These are phyloP conservation scores for Hippophae rhamnoides DNA, from an alignment of 306 rosid species.

Conservation along the genomic window DNA sequence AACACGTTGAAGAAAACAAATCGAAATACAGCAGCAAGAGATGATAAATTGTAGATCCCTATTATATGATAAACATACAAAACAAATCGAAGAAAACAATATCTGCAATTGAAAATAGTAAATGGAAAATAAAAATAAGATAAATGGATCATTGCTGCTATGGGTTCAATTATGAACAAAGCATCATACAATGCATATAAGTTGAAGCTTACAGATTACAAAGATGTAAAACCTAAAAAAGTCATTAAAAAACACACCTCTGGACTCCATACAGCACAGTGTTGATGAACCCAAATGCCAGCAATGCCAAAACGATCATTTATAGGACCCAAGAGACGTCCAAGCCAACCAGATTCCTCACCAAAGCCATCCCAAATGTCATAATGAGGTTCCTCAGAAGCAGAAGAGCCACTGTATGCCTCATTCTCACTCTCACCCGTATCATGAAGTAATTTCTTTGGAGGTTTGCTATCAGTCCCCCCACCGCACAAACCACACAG, in stretches of 20 bases:
- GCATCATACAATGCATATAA: background rate
- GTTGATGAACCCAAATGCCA: constrained; percentile 96
- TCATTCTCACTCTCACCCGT: constrained; percentile 79
- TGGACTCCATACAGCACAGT: constrained; percentile 99
- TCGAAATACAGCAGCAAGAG: no score
- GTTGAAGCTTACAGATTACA: constrained; percentile 12
- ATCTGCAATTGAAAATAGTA: background rate
- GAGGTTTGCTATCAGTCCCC: constrained; percentile 83
- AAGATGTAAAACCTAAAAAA: constrained; percentile 21
- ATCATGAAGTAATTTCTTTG: constrained; percentile 59
- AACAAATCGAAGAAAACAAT: background rate
- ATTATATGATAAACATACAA: constrained; percentile 6
- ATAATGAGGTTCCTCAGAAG: constrained; percentile 72
- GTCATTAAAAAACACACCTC: constrained; percentile 52
- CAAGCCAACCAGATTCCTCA: constrained; percentile 92
- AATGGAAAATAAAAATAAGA: background rate
- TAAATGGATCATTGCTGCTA: no score
- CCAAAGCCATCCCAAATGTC: constrained; percentile 96
- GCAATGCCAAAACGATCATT: constrained; percentile 89
- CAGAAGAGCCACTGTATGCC: constrained; percentile 68
- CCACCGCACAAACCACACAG: constrained; percentile 96
- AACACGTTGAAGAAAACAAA: no score
- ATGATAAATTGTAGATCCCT: constrained; percentile 15
- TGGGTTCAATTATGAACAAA: no score
- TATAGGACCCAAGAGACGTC: constrained; percentile 87